Conservation (phyloP, 306 rosid species). For the Lablab purpureus region DNA sequence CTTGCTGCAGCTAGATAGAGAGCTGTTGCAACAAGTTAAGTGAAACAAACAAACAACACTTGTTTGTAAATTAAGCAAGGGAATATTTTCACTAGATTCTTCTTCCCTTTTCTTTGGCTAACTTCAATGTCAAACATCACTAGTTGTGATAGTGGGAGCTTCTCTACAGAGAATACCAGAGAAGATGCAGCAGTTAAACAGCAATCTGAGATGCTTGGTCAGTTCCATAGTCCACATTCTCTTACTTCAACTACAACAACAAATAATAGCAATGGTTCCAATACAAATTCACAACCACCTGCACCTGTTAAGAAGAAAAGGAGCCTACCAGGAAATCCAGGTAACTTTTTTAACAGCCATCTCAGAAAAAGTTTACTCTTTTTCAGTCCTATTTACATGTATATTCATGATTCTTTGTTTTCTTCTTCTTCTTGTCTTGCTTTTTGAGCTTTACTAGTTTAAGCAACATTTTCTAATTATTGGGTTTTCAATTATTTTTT, state of each 20-base stretch:
- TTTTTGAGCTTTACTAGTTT: slow-evolving; percentile 19
- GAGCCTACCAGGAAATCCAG: slow-evolving; percentile 94
- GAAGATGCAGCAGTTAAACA: slow-evolving; percentile 54
- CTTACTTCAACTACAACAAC: slow-evolving; percentile 60
- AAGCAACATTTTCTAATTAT: slow-evolving; percentile 31
- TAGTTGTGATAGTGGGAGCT: slow-evolving; percentile 77
- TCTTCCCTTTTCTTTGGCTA: slow-evolving; percentile 43
- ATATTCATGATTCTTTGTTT: background rate
- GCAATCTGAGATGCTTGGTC: slow-evolving; percentile 54
- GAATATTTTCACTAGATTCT: slow-evolving; percentile 42
- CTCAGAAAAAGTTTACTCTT: background rate
- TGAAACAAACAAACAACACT: slow-evolving; percentile 19
- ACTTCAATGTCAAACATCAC: slow-evolving; percentile 85
- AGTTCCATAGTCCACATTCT: slow-evolving; percentile 67
- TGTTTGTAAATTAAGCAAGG: slow-evolving; percentile 43
- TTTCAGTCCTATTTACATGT: background rate
- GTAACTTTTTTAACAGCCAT: slow-evolving; percentile 46
- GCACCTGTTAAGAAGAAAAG: slow-evolving; percentile 75
- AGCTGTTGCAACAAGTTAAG: slow-evolving; percentile 41
- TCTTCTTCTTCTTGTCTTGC: background rate
- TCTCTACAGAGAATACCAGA: slow-evolving; percentile 67
- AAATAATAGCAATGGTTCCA: slow-evolving; percentile 61
- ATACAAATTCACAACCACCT: slow-evolving; percentile 53
- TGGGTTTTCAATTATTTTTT: slow-evolving; percentile 16
- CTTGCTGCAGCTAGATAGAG: slow-evolving; percentile 32